Base-by-base conservation (phyloP, 2,329 filamentous ascomycete species). In the Apiospora hydei region DNA sequence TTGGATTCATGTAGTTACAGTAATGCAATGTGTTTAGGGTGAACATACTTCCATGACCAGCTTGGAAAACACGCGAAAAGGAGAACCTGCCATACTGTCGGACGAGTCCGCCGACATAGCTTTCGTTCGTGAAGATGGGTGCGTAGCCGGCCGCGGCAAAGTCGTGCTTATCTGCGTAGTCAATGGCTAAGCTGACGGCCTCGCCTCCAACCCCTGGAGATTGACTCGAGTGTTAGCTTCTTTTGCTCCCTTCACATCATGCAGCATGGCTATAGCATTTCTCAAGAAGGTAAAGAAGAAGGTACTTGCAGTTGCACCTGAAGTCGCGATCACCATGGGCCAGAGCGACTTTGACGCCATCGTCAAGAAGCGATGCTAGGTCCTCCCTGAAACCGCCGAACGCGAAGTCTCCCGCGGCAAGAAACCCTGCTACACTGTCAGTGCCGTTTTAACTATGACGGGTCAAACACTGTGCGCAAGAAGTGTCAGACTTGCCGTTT, bases 1-100 rank as follows among this genome's bases (percentile, higher is more conserved):
- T 46, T 21, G 44, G 3, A 46, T 46, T 18, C 21, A 11, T n/a
- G 6, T n/a, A n/a, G 4, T 43, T 43, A 18, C 21, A 49, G 10
- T 49, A 18, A 10, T 49, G 21, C 6, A 49, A 49, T 10, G 6
- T 49, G 6, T 49, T n/a, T 10, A 21, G 53, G 51, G 26, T 16
- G 13, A 11, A 38, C 53, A 21, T 61, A 61, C 53, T 61, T 21
- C 30, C 81, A 75, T 84, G 83, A 8, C 82, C 83, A n/a, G 78
- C 77, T 71, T 83, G 78, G 75, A 82, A 84, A 73, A 88, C 82
- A 34, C 87, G 82, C 8, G 84, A 81, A 76, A 88, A 88, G 67
- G 82, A 84, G 78, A 85, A 88, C 70, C 83, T 83, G 16, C 83
- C 86, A 6, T 83, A 80, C 77, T 89, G 87, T 77, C 84, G 85